Percentiles rank a stretch among this genome's conserved stretches.
Conservation (phyloP, 768 basidiomycete species). For the Leccinum pellstonianum region DNA sequence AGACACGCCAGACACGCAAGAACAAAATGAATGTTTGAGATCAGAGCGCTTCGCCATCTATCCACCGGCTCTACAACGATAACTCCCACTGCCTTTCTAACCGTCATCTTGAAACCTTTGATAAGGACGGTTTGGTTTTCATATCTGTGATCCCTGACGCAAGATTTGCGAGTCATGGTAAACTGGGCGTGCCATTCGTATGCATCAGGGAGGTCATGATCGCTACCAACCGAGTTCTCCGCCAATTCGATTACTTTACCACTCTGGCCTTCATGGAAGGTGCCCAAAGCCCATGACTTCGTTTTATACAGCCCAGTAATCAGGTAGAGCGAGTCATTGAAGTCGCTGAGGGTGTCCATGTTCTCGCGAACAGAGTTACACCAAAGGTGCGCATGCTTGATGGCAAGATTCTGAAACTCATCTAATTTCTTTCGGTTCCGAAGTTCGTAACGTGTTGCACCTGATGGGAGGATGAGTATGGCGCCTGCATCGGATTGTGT, state of each 20-base stretch:
- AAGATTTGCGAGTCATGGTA: neutral
- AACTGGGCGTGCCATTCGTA: neutral
- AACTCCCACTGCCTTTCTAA: neutral
- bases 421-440: neutral
- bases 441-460: neutral
- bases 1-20: neutral
- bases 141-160: neutral
- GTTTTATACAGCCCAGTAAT: conserved; percentile 8
- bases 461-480: conserved; percentile 8
- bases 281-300: neutral
- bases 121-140: conserved; percentile 16
- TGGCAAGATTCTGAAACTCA: neutral
- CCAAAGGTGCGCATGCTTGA: neutral
- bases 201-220: too few species aligned
- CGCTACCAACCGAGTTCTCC: neutral
- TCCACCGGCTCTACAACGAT: neutral
- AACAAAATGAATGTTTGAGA: neutral
- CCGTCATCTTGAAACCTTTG: conserved; percentile 10
- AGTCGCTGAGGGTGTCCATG: too few species aligned
- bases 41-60: neutral
- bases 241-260: neutral
- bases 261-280: neutral
- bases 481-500: neutral
- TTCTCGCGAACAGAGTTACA: neutral
- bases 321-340: conserved; percentile 6